Evolutionary conservation across 179 eudicot species (phyloP).

Genomic region (Beta macrorhiza): DNA sequence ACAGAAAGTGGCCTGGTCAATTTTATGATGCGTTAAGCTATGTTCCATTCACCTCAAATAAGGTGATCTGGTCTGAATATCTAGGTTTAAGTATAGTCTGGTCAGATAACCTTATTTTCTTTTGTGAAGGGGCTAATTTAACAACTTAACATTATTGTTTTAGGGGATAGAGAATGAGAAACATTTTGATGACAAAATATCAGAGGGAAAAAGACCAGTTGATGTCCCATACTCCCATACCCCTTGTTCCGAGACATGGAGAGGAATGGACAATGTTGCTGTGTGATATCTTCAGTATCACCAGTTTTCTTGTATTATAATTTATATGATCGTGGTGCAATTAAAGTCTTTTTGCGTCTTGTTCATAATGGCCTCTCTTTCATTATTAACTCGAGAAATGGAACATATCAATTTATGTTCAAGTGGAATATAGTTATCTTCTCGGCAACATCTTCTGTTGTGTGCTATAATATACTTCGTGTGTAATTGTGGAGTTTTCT

Average conservation of each 20-base stretch:
- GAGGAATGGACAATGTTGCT: background rate
- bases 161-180: too few relatives aligned
- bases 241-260: background rate
- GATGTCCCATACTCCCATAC: background rate
- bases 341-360: background rate
- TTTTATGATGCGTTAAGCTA: background rate
- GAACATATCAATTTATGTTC: background rate
- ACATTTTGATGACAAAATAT: too few relatives aligned
- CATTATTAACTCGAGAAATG: background rate
- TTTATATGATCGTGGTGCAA: background rate
- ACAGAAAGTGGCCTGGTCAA: background rate
- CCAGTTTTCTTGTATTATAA: background rate
- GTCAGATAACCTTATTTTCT: too few relatives aligned
- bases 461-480: background rate
- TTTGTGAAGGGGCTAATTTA: too few relatives aligned
- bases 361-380: background rate
- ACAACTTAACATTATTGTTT: too few relatives aligned
- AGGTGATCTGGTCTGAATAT: too few relatives aligned
- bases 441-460: background rate
- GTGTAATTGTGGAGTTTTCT: background rate
- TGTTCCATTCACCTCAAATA: too few relatives aligned
- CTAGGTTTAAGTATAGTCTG: too few relatives aligned
- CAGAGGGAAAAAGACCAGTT: background rate
- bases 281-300: too few relatives aligned
- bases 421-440: background rate